Evolutionary conservation across 495 filamentous ascomycete species (phyloP), one percentile per base, ranked within the genome.

Genomic region (Podospora fimiseda): DNA sequence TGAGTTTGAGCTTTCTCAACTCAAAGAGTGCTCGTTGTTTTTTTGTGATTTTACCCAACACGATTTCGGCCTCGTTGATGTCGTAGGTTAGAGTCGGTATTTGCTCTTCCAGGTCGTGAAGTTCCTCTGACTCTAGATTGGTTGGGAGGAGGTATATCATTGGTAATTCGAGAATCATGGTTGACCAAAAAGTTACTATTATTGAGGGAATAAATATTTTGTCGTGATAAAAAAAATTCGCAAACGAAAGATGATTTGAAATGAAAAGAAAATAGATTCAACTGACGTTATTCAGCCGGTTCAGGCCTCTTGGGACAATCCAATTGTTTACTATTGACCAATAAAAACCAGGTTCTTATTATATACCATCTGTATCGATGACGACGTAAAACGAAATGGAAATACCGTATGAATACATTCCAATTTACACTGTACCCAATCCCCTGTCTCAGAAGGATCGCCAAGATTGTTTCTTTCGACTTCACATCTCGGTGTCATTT

Each of bases 1-100:
- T 18, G 74, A 86, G 41, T 75, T 62, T 70, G 19, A 57, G 77
- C 33, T 79, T 78, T 40, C 89, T 77, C 36, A 96, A 71, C 69
- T 97, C 92, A 51, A 93, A 80, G 9, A 77, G 74, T 1, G 87
- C 89, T 9, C 92, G 80, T 58, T 80, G 78, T 50, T 81, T 81
- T 43, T 81, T 83, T 0, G 69, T 70, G 22, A 95, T 75, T 48
- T 81, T 87, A 0, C 84, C 89, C 18, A 98, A 69, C 3, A 96
- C 64, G 1, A 96, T 52, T 9, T 75, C 74, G 6, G 90, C 90
- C 62, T 95, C 86, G 2, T 73, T 69, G 46, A 85, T 71, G 61
- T 91, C 82, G 48, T 85, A 85, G 0, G 89, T 94, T 40, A 95
- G 64, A 0, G 71, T 66, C 2, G 73, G 70, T 14, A 96, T 78